Evolutionary conservation across 1,284 basidiomycete species (phyloP).

Genomic region (Agroathelia rolfsii): DNA sequence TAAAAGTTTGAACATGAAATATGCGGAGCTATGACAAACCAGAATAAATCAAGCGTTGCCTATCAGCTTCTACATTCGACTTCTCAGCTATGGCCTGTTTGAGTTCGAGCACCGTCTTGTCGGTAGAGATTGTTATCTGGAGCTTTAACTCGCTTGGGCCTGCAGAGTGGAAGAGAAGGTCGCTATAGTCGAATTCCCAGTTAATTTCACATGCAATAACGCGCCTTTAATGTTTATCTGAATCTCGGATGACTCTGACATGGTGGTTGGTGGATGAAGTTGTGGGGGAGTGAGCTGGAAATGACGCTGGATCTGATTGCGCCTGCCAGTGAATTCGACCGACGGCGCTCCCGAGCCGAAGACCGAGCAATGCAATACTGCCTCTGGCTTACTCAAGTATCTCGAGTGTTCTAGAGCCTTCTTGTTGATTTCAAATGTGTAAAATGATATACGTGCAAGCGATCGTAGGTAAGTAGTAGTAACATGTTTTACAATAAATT

Average conservation of each 20-base stretch:
- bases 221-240: slow-evolving; percentile 75
- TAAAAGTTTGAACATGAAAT: slow-evolving; percentile 5
- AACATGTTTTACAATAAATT: too few relatives aligned
- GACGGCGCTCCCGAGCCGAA: too few relatives aligned
- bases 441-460: too few relatives aligned
- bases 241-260: slow-evolving; percentile 54
- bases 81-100: slow-evolving; percentile 78
- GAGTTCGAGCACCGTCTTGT: slow-evolving; percentile 77
- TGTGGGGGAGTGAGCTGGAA: slow-evolving; percentile 2
- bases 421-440: too few relatives aligned
- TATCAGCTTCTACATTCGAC: slow-evolving; percentile 76
- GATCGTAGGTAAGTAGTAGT: too few relatives aligned
- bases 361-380: slow-evolving; percentile 68
- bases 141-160: slow-evolving; percentile 88
- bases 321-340: too few relatives aligned
- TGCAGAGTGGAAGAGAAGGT: slow-evolving; percentile 15
- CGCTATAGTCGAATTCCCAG: neutral
- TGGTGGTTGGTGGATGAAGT: slow-evolving; percentile 21
- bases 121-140: slow-evolving; percentile 67
- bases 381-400: too few relatives aligned
- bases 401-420: too few relatives aligned
- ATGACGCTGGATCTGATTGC: neutral
- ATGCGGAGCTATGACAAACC: slow-evolving; percentile 43
- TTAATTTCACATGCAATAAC: too few relatives aligned
- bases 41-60: slow-evolving; percentile 82